Evolutionary conservation across 352 stramenopile genomes (phyloP).

Genomic region (Phytopythium cucurbitacearum): DNA sequence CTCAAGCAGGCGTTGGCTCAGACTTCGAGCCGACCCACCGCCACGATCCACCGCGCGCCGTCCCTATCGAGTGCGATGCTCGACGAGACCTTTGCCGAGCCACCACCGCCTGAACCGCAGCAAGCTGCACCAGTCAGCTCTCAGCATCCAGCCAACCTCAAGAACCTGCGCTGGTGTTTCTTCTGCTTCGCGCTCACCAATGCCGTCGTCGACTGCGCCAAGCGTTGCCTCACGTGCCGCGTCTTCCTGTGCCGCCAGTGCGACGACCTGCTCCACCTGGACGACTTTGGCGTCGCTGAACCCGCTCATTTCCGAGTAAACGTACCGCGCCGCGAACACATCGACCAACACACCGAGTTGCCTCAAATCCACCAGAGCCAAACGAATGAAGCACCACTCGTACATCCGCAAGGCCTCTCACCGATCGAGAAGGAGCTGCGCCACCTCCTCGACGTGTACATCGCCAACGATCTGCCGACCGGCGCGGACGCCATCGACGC

Average conservation of each 20-base stretch:
- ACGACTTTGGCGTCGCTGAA: conserved; percentile 60
- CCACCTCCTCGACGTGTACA: not conserved
- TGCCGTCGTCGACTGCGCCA: conserved; percentile 7
- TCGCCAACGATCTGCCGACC: not conserved
- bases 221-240: conserved; percentile 45
- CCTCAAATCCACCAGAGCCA: too few species aligned
- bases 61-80: not conserved
- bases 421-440: not conserved
- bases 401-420: too few species aligned
- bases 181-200: conserved; percentile 26
- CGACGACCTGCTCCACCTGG: conserved; percentile 46
- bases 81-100: not conserved
- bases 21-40: not conserved
- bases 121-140: too few species aligned
- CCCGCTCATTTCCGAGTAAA: conserved; percentile 42
- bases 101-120: not conserved
- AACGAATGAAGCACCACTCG: too few species aligned
- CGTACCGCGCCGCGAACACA: conserved; percentile 2
- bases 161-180: conserved; percentile 16
- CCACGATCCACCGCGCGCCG: not conserved
- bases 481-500: not conserved
- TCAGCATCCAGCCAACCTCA: not conserved
- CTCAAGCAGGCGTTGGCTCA: conserved; percentile 18
- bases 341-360: too few species aligned
- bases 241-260: conserved; percentile 37